Conservation (phyloP, 495 filamentous ascomycete species). For the Penicillium tannophilum region DNA sequence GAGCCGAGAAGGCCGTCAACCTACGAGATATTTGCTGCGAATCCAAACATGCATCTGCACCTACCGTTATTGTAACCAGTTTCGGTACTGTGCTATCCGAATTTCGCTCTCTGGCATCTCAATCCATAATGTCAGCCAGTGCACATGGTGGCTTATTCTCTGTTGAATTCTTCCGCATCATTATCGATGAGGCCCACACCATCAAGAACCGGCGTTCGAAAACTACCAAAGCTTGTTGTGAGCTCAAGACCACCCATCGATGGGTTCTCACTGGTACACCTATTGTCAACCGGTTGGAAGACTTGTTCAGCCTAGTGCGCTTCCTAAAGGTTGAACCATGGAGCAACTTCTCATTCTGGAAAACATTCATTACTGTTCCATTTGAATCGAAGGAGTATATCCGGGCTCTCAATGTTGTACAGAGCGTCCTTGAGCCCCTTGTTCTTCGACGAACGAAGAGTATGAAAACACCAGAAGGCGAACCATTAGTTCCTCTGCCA, state of each 20-base stretch:
- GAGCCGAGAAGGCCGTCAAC: conserved; percentile 75
- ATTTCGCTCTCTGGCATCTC: conserved; percentile 67
- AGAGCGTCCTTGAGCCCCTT: conserved; percentile 92
- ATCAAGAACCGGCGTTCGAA: conserved; percentile 93
- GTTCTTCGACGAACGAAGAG: conserved; percentile 96
- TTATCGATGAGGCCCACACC: conserved; percentile 91
- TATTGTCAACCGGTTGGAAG: conserved; percentile 94
- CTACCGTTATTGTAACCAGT: conserved; percentile 92
- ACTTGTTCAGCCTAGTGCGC: conserved; percentile 91
- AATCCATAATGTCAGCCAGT: conserved; percentile 55
- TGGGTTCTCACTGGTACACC: conserved; percentile 96
- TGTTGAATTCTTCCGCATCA: conserved; percentile 88
- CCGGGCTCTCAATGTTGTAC: conserved; percentile 92
- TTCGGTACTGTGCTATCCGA: conserved; percentile 93
- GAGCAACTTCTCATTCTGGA: conserved; percentile 98
- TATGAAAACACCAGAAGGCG: conserved; percentile 93
- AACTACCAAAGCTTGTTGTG: conserved; percentile 90
- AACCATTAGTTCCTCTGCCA: conserved; percentile 84
- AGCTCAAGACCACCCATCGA: conserved; percentile 78
- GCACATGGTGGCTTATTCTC: conserved; percentile 79
- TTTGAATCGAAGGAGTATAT: conserved; percentile 95
- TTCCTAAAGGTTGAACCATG: conserved; percentile 95
- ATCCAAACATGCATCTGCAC: conserved; percentile 71
- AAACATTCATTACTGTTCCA: conserved; percentile 95
- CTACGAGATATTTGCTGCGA: conserved; percentile 73